phyloP scores from a whole-genome alignment of 805 yeast species.

The Lachancea dasiensis region DNA sequence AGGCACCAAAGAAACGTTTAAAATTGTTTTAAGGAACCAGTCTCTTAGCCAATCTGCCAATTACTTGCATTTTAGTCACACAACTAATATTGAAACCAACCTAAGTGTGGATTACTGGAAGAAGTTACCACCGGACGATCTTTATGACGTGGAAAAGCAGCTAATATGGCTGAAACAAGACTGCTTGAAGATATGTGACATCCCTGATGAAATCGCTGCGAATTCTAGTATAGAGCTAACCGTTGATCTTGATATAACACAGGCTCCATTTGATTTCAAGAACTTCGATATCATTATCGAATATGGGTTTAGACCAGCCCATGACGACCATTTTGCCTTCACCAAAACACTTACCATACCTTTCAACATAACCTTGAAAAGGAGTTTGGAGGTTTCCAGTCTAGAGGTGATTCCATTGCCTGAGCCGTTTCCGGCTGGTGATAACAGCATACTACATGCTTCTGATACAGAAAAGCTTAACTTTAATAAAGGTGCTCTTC shows the following conservation, averaged over 20 bases:
- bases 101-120: conserved; percentile 28
- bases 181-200: conserved; percentile 15
- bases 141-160: conserved; percentile 24
- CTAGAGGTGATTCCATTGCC: conserved; percentile 62
- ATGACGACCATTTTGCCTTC: conserved; percentile 15
- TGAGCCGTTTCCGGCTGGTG: conserved; percentile 24
- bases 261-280: conserved; percentile 20
- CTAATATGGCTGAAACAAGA: conserved; percentile 21
- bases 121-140: conserved; percentile 23
- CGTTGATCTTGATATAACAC: conserved; percentile 21
- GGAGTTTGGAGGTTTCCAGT: conserved; percentile 63
- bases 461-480: conserved; percentile 14
- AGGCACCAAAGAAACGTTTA: conserved; percentile 23
- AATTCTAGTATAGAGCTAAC: conserved; percentile 21
- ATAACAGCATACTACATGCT: conserved; percentile 23
- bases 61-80: conserved; percentile 19
- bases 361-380: conserved; percentile 36
- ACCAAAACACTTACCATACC: conserved; percentile 23
- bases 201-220: conserved; percentile 20
- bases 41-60: conserved; percentile 25
- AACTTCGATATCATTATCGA: conserved; percentile 22
- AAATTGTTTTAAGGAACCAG: conserved; percentile 22
- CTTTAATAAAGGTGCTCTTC: conserved; percentile 50
- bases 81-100: conserved; percentile 22
- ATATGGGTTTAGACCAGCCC: conserved; percentile 22